These are phyloP conservation scores for Verticillium isaacii DNA, from an alignment of 2,329 filamentous ascomycete genomes.

Conservation along the genomic window DNA sequence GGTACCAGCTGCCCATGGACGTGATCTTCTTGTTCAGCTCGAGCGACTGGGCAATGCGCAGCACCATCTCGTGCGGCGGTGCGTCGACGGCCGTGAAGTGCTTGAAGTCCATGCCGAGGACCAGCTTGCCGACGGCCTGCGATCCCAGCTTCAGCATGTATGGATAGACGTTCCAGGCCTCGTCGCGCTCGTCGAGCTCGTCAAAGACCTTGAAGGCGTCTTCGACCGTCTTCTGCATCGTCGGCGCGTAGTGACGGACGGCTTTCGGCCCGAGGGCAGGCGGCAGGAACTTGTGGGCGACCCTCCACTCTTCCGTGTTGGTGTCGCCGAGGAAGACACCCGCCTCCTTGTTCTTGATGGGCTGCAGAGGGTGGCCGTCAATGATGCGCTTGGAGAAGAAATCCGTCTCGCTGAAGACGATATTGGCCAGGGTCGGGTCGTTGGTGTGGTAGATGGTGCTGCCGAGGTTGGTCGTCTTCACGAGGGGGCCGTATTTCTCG, in stretches of 20 bases:
- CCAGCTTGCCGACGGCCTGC: constrained; percentile 38
- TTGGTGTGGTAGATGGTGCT: constrained; percentile 45
- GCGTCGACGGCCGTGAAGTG: constrained; percentile 40
- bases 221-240: constrained; percentile 52
- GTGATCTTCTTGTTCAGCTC: constrained; percentile 56
- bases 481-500: constrained; percentile 44
- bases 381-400: constrained; percentile 50
- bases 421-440: constrained; percentile 37
- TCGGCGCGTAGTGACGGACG: constrained; percentile 54
- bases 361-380: constrained; percentile 41
- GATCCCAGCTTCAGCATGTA: constrained; percentile 46
- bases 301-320: constrained; percentile 41
- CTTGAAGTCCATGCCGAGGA: constrained; percentile 39
- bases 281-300: constrained; percentile 58
- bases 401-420: constrained; percentile 42
- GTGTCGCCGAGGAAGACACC: constrained; percentile 46
- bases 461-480: constrained; percentile 49
- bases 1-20: constrained; percentile 51
- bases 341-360: constrained; percentile 35
- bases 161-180: constrained; percentile 43
- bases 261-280: constrained; percentile 55
- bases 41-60: constrained; percentile 43
- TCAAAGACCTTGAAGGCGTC: constrained; percentile 45
- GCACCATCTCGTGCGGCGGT: constrained; percentile 39
- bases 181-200: constrained; percentile 41